A percentile compares a stretch with the other conserved stretches of the same genome.
Conservation (phyloP, 352 stramenopile species). For the Paralagenidium karlingii region DNA sequence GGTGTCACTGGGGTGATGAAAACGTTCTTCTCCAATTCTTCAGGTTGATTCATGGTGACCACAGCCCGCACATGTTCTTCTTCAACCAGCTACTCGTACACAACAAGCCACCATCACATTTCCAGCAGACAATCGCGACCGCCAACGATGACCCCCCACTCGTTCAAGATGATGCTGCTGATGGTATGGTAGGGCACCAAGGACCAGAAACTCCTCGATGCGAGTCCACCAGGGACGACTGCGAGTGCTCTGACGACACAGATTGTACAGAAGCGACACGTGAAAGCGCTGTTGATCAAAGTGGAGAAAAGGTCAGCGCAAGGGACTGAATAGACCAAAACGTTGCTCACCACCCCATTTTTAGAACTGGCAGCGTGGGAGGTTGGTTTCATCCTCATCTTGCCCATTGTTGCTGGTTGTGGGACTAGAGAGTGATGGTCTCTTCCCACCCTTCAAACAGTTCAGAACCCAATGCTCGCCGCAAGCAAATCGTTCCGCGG, state of each 20-base stretch:
- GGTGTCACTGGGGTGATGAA: conserved; percentile 43
- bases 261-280: conserved; percentile 72
- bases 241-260: conserved; percentile 24
- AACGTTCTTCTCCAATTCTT: conserved; percentile 52
- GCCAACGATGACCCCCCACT: conserved; percentile 5
- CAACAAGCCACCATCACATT: neutral
- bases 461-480: no score
- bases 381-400: no score
- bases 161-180: conserved; percentile 35
- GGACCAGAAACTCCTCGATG: conserved; percentile 44
- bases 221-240: conserved; percentile 61
- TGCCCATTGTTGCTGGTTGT: no score
- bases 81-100: conserved; percentile 21
- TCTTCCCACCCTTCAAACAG: no score
- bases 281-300: no score
- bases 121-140: neutral
- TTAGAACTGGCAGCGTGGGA: no score
- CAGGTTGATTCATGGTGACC: conserved; percentile 69
- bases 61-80: conserved; percentile 40
- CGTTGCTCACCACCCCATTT: no score
- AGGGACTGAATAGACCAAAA: no score
- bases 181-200: conserved; percentile 51
- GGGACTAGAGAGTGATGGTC: no score
- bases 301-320: no score
- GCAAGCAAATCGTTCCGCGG: no score